These are phyloP conservation scores for Pseudocercospora crystallina DNA, from an alignment of 2,329 filamentous ascomycete species.

Conservation along the genomic window DNA sequence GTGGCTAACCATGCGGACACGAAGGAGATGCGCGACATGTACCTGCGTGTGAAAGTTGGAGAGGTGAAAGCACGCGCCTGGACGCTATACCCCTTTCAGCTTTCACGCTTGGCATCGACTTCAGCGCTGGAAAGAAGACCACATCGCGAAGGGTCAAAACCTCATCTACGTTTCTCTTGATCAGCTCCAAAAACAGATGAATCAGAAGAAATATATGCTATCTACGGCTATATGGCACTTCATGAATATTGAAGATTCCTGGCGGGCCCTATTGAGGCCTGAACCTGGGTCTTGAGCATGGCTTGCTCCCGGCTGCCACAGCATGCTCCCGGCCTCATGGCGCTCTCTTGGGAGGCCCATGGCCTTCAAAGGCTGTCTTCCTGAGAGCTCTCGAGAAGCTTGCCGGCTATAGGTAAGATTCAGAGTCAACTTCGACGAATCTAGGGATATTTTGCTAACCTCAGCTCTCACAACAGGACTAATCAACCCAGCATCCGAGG, in stretches of 20 bases:
- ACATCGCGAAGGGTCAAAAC: constrained; percentile 5
- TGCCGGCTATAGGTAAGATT: not conserved
- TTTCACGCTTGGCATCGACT: not conserved
- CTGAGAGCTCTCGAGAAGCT: not conserved
- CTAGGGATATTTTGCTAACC: constrained; percentile 9
- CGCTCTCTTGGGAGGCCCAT: not conserved
- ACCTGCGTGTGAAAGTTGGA: not conserved
- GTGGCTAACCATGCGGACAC: not conserved
- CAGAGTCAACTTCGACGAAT: not conserved
- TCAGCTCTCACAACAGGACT: constrained; percentile 1
- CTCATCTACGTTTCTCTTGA: constrained; percentile 12
- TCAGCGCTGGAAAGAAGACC: constrained; percentile 7
- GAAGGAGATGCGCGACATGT: not conserved
- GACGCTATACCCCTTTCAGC: constrained; percentile 11
- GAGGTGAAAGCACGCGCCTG: not conserved
- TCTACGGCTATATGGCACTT: constrained; percentile 14
- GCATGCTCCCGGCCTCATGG: constrained; percentile 7
- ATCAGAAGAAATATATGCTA: constrained; percentile 7
- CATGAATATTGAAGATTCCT: constrained; percentile 20
- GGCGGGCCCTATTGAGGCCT: constrained; percentile 20
- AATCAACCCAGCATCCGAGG: not conserved
- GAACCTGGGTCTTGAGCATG: constrained; percentile 11
- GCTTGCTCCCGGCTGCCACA: constrained; percentile 9
- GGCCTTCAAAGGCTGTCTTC: not conserved
- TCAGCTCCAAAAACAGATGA: constrained; percentile 13